phyloP scores from a whole-genome alignment of 176 grass and related monocot genomes.

The Pharus latifolius region DNA sequence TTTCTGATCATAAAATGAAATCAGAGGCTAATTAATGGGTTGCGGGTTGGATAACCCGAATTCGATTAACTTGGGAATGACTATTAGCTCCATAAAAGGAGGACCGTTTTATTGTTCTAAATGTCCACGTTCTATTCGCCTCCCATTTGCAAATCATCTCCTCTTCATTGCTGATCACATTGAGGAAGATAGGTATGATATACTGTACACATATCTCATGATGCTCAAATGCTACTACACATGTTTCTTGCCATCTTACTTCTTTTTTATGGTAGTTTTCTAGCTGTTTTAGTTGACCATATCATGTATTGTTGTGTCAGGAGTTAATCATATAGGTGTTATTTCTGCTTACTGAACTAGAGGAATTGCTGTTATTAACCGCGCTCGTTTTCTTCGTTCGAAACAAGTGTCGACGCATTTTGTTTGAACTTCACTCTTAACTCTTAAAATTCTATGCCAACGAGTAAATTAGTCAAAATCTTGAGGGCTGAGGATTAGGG shows the following conservation, averaged over 20 bases:
- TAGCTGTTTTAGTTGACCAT: neutral
- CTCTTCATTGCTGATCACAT: constrained; percentile 1
- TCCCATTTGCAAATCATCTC: neutral
- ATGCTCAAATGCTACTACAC: neutral
- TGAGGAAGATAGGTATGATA: constrained; percentile 26
- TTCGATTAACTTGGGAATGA: neutral
- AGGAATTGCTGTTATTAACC: neutral
- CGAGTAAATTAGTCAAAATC: neutral
- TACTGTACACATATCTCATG: neutral
- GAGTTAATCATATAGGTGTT: neutral
- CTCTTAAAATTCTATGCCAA: neutral
- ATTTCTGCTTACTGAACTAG: neutral
- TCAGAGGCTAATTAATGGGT: neutral
- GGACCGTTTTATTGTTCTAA: constrained; percentile 9
- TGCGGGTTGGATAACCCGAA: neutral
- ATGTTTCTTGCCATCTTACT: neutral
- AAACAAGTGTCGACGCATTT: neutral
- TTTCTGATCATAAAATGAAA: neutral
- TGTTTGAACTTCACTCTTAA: neutral
- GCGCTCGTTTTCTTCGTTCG: neutral
- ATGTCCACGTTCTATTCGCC: neutral
- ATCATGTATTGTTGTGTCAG: neutral
- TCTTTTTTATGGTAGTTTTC: neutral
- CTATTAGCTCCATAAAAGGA: constrained; percentile 19
- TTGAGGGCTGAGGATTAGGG: neutral